Evolutionary conservation across 768 basidiomycete species (phyloP), one percentile per base, ranked within the genome.

Genomic region (Suillus discolor): DNA sequence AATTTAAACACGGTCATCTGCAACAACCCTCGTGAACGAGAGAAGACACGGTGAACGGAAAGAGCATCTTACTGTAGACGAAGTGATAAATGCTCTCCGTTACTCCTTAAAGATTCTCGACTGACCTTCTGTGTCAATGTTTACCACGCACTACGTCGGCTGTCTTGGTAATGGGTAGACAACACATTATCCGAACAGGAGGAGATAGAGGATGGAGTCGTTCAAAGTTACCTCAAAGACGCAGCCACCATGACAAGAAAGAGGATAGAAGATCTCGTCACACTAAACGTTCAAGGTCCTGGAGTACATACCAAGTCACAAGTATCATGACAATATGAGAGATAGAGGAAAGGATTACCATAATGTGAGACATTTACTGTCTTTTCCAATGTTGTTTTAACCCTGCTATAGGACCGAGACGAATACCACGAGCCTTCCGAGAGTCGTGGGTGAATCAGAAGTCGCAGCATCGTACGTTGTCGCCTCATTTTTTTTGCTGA

Each of bases 381-480:
- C 38, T 6, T 11, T 2, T 20, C 1, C 25, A 31, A 15, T 13
- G 9, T 15, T 7, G 4, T 38, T 38, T 62, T 65, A 28, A 47
- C 49, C 1, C 4, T 13, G 0, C 23, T 2, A 18, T 4, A 74
- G 72, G 67, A 68, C 6, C 67, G 67, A 42, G 64, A 54, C 53
- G 39, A 47, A n/a, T 47, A 20, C 53, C 64, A 65, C 51, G 25
- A 55, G 4, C 65, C 59, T 20, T 61, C 57, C 7, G 61, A 59
- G 11, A 65, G 16, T 6, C 57, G 57, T n/a, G 67, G 65, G n/a
- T 65, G 61, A 57, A 57, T 39, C 16, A 67, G 71, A 63, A 71
- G 72, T 15, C 74, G 71, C 15, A 75, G 75, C 64, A 66, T 75
- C 44, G 75, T 76, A 77, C 75, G 75, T 73, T 65, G 57, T 23